A percentile compares a stretch with the other conserved stretches of the same genome.
These are phyloP conservation scores for Fusarium incarnatum DNA, from an alignment of 2,329 filamentous ascomycete species.

Conservation along the genomic window DNA sequence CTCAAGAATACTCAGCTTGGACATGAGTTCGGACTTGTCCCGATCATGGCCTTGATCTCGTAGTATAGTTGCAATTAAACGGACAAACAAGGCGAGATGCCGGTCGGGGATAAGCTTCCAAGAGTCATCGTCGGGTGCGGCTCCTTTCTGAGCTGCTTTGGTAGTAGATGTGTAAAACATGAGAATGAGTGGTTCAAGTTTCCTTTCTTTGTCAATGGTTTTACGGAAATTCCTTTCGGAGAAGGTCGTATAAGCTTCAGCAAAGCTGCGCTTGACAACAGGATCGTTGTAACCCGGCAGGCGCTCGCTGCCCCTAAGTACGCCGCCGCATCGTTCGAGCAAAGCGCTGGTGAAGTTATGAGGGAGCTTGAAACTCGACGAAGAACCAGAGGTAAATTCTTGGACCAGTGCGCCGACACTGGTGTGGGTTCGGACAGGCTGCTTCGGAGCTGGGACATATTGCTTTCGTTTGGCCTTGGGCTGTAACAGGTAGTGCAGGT, in stretches of 20 bases:
- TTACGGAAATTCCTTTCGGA: constrained; percentile 90
- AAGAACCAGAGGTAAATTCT: constrained; percentile 74
- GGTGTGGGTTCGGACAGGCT: constrained; percentile 71
- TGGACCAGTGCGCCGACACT: constrained; percentile 88
- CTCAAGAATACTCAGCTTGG: constrained; percentile 82
- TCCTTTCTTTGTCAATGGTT: constrained; percentile 91
- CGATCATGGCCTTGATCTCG: constrained; percentile 86
- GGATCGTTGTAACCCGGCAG: constrained; percentile 91
- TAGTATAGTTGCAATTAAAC: constrained; percentile 82
- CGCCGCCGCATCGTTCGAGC: constrained; percentile 80
- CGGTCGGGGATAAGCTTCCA: constrained; percentile 95
- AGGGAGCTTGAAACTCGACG: constrained; percentile 66
- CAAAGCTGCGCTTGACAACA: constrained; percentile 93
- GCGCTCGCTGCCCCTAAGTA: constrained; percentile 83
- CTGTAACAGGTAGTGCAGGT: constrained; percentile 91
- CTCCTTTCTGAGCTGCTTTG: constrained; percentile 81
- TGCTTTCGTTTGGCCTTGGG: constrained; percentile 90
- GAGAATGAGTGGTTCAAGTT: constrained; percentile 90
- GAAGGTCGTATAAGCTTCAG: constrained; percentile 91
- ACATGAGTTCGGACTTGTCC: constrained; percentile 86
- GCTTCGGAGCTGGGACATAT: constrained; percentile 77
- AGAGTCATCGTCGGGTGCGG: constrained; percentile 81
- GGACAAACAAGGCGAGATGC: constrained; percentile 93
- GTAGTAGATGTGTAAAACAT: constrained; percentile 97
- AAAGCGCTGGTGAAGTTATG: constrained; percentile 64